Evolutionary conservation across 768 basidiomycete genomes (phyloP), one percentile per base, ranked within the genome.

Genomic region (Auriscalpium vulgare): DNA sequence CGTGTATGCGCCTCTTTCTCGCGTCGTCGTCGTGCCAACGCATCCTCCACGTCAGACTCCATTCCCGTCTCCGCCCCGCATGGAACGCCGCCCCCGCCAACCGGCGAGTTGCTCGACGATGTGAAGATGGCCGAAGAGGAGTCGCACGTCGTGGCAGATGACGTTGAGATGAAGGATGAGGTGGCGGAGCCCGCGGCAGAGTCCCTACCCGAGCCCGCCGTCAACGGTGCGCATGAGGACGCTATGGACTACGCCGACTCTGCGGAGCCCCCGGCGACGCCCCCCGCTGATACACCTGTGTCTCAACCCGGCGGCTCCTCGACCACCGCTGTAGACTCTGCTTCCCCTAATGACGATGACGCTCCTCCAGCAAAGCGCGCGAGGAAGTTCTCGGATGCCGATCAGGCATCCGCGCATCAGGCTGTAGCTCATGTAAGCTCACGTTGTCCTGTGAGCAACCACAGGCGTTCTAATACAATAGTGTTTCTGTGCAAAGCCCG

Each of bases 291-390:
- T 35, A 60, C 62, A 17, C 64, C 66, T 54, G 56, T 59, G 56
- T 67, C 67, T 36, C 59, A 62, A 56, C 62, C 63, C 52, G 65
- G 63, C 62, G 66, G 65, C 65, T 62, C 68, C 50, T 66, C 68
- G 62, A 66, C 59, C 60, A 68, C 65, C 51, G 66, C 65, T 66
- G 65, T 67, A 61, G 65, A 66, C 58, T 65, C 64, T 56, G 55
- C 62, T 67, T 57, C 61, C 19, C 51, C 59, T 14, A 64, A 65
- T 67, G 78, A 81, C 62, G 83, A 84, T 57, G 82, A 84, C 59
- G 75, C 80, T 56, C 88, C 86, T n/a, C 90, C 90, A 34, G 86
- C 88, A 57, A 92, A 92, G 78, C 80, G 90, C 59, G 79, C 87
- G 34, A 74, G 90, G 62, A 83, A 83, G 72, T 74, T 82, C 63